phyloP scores from a whole-genome alignment of 2,329 filamentous ascomycete species.

The Camillea tinctor region DNA sequence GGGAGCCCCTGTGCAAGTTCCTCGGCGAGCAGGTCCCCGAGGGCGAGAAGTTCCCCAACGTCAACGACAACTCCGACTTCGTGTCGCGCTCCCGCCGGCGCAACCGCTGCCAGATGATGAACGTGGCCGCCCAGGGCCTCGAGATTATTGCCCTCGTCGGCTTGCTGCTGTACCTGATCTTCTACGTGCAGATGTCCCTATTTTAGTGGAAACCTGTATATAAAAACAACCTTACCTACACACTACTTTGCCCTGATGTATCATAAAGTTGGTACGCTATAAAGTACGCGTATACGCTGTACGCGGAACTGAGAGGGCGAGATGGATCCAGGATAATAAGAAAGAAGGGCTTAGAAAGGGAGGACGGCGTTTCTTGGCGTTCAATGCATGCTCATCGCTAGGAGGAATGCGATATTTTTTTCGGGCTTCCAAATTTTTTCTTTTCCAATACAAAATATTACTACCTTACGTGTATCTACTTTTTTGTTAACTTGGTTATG shows the following conservation, averaged over 20 bases:
- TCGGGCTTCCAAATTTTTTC: no score
- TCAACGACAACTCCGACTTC: slow-evolving; percentile 48
- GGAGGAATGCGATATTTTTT: background rate
- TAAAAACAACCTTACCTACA: background rate
- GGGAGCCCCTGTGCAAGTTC: slow-evolving; percentile 38
- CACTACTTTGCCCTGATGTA: no score
- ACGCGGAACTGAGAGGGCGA: background rate
- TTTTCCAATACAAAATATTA: background rate
- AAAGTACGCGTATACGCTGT: no score
- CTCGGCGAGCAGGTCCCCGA: slow-evolving; percentile 34
- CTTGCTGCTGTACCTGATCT: slow-evolving; percentile 30
- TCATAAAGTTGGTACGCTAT: no score
- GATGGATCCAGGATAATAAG: background rate
- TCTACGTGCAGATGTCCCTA: slow-evolving; percentile 24
- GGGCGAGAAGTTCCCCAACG: slow-evolving; percentile 41
- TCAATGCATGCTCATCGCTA: background rate
- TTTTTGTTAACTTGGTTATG: background rate
- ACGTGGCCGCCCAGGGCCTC: slow-evolving; percentile 34
- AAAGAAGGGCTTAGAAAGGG: background rate
- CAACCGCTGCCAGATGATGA: slow-evolving; percentile 48
- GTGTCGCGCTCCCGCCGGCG: slow-evolving; percentile 43
- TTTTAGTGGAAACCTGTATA: slow-evolving; percentile 6
- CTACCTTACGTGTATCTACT: background rate
- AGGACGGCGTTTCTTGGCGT: background rate
- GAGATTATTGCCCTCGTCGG: slow-evolving; percentile 28